These are phyloP conservation scores for Beauveria brongniartii DNA, from an alignment of 2,329 filamentous ascomycete species.

Conservation along the genomic window DNA sequence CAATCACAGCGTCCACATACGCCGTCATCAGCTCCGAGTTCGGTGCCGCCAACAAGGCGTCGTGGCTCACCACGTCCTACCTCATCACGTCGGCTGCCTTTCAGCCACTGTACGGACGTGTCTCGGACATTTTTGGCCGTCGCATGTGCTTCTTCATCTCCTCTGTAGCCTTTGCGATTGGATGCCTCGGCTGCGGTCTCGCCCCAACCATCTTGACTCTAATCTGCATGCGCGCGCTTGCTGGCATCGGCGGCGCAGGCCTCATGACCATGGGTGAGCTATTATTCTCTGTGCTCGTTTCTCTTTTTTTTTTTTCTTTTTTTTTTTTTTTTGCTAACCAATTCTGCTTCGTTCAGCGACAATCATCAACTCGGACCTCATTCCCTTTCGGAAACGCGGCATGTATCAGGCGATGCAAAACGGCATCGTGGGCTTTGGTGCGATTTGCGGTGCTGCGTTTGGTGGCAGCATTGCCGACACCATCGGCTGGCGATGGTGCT, in stretches of 20 bases:
- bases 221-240: constrained; percentile 56
- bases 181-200: constrained; percentile 57
- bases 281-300: neutral
- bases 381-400: constrained; percentile 45
- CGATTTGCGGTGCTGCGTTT: constrained; percentile 54
- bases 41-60: constrained; percentile 61
- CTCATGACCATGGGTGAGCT: constrained; percentile 59
- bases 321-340: neutral
- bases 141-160: constrained; percentile 57
- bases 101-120: constrained; percentile 61
- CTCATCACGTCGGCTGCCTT: constrained; percentile 64
- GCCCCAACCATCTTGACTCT: constrained; percentile 50
- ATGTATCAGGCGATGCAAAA: constrained; percentile 57
- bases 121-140: constrained; percentile 63
- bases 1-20: constrained; percentile 65
- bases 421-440: constrained; percentile 52
- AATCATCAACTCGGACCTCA: constrained; percentile 56
- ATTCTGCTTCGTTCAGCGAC: constrained; percentile 15
- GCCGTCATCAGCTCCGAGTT: constrained; percentile 70
- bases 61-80: constrained; percentile 68
- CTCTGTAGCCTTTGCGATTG: constrained; percentile 51
- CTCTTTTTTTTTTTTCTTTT: neutral
- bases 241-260: constrained; percentile 62
- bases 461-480: constrained; percentile 57
- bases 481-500: constrained; percentile 62